Percentiles rank a stretch among this genome's conserved stretches.
These are phyloP conservation scores for Cupressus sempervirens DNA, from an alignment of 75 land plant species.

Conservation along the genomic window DNA sequence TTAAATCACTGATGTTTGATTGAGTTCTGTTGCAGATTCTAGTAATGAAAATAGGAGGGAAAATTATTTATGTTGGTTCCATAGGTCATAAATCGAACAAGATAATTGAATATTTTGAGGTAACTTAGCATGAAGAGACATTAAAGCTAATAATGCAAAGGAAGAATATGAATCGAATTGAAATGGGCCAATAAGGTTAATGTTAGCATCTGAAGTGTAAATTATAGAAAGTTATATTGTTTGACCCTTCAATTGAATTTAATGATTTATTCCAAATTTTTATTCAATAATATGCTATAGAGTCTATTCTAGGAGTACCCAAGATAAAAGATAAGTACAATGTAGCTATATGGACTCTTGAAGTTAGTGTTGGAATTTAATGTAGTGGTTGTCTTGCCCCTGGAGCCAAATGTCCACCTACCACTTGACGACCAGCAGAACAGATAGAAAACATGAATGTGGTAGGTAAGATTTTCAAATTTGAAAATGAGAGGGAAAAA, in stretches of 20 bases:
- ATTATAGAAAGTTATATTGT: neutral
- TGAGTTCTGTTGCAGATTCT: constrained; percentile 12
- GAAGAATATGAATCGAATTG: neutral
- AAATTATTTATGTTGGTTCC: constrained; percentile 25
- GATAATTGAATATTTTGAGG: too few species aligned
- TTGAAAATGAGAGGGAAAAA: too few species aligned
- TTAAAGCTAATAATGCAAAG: neutral
- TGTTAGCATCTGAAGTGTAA: neutral
- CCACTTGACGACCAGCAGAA: too few species aligned
- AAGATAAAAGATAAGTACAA: constrained; percentile 29
- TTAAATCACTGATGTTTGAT: neutral
- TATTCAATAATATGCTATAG: neutral
- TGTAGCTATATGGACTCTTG: constrained; percentile 52
- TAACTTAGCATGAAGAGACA: neutral
- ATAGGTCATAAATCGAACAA: constrained; percentile 20
- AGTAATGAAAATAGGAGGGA: constrained; percentile 29
- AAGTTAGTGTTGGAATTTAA: too few species aligned
- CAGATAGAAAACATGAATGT: too few species aligned
- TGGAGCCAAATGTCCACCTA: too few species aligned
- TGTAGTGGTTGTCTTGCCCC: too few species aligned
- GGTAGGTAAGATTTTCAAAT: too few species aligned
- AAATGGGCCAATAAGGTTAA: neutral
- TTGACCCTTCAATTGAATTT: neutral
- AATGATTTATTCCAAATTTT: neutral
- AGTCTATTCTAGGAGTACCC: constrained; percentile 6